Evolutionary conservation across 2,329 filamentous ascomycete genomes (phyloP), one percentile per base, ranked within the genome.

Genomic region (Fusarium kyushuense): DNA sequence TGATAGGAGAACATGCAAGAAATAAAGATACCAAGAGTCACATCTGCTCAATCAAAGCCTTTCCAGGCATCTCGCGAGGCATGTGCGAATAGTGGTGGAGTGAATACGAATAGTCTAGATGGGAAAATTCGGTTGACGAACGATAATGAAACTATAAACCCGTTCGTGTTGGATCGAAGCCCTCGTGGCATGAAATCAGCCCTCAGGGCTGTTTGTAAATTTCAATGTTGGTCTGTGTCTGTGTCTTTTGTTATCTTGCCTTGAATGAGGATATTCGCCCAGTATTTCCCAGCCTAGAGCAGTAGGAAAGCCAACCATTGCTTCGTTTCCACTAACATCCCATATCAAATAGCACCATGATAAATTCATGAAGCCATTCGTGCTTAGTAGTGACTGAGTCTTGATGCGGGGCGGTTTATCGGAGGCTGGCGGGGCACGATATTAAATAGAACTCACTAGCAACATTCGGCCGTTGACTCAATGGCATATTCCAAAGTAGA

Each of bases 81-180:
- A 29, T 58, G 32, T 45, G 61, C 40, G 30, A 51, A 29, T 27
- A 43, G 33, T 36, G 52, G 29, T 41, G 54, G 51, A 47, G 58
- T 54, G 60, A 46, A 51, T 53, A 70, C 42, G 58, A 54, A 63
- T 46, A 54, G 48, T 29, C 14, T 63, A 63, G 52, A 69, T 53
- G 43, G 35, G 43, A 47, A 46, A 30, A 33, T 33, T 17, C 40
- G 41, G 42, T 60, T 67, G 51, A 69, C 67, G 67, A 69, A 69
- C 67, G 67, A 69, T 69, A 67, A 68, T 69, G 67, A 69, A 54
- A 63, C 43, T 56, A 57, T 41, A 58, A 60, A 43, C 48, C 51
- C 25, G 29, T 51, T 43, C 23, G 36, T 58, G 33, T 49, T 42
- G 27, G 43, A 12, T 45, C 52, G 42, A 51, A 27, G 32, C 38